Base-by-base conservation (phyloP, 805 yeast genomes). In the Kluyveromyces starmeri region DNA sequence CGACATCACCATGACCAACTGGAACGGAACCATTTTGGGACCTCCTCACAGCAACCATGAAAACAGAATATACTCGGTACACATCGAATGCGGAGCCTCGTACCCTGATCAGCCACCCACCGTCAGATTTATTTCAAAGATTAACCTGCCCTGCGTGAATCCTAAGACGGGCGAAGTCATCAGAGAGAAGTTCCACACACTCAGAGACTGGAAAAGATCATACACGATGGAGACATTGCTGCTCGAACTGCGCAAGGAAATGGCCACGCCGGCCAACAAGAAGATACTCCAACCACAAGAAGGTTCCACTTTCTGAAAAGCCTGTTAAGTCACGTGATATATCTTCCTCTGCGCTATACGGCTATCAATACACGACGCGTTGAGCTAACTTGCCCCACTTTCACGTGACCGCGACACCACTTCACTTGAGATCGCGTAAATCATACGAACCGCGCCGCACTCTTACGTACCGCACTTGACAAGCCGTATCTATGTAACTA, bases 11-110 rank as follows among this genome's bases (percentile, higher is more conserved):
- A 84, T 92, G 94, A 82, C 95, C 8, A 62, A 80, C 50, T 92
- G 99, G 99, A 92, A 88, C 61, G 98, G 96, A 9, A 92, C 99
- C 21, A 89, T 92, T 34, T 66, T 92, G 44, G 99, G 99, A 0
- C 98, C 99, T 4, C 98, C 98, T 22, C 94, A 83, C 51, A 74
- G 76, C 32, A 65, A 73, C 18, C 96, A 89, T 57, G 96, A 88
- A 58, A 92, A 92, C 60, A 71, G 98, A 53, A 92, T 92, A 43
- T 92, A 92, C 58, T 78, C 84, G 22, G 67, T 92, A 37, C 75
- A 72, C 35, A 75, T 92, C 32, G 76, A 74, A 43, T 88, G 96
- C 57, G 96, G 86, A 14, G 75, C 73, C 4, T 64, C 69, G 5
- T 92, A 92, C 56, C 99, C 99, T 1, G 92, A 83, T 41, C 57